Evolutionary conservation across 768 basidiomycete species (phyloP).

Genomic region (Agrocybe pediades): DNA sequence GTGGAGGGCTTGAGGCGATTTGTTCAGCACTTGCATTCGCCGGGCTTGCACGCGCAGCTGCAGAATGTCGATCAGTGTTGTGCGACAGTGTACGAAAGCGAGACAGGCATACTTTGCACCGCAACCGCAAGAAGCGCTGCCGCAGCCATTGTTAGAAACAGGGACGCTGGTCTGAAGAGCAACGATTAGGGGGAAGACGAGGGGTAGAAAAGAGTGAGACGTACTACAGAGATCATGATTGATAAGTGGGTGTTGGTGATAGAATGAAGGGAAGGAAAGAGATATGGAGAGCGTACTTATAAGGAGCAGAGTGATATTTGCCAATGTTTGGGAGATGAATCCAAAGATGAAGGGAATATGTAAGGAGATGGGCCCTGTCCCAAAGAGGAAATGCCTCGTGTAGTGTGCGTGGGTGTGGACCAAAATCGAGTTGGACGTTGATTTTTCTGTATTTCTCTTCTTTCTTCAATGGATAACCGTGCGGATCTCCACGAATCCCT

Average conservation of each 20-base stretch:
- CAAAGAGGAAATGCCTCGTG: slow-evolving; percentile 40
- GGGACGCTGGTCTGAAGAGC: slow-evolving; percentile 36
- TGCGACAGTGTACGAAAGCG: slow-evolving; percentile 1
- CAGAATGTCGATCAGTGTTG: not conserved
- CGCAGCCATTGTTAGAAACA: slow-evolving; percentile 48
- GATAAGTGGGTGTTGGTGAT: slow-evolving; percentile 7
- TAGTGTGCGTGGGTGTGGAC: slow-evolving; percentile 38
- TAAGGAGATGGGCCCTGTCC: no score
- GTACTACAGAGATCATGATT: slow-evolving; percentile 45
- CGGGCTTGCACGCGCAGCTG: slow-evolving; percentile 63
- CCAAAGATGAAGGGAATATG: no score
- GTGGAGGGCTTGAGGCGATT: not conserved
- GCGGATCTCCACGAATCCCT: slow-evolving; percentile 45
- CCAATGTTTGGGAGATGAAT: slow-evolving; percentile 17
- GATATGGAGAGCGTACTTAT: not conserved
- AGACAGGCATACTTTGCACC: slow-evolving; percentile 40
- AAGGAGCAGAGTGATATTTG: slow-evolving; percentile 16
- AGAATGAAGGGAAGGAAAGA: slow-evolving; percentile 12
- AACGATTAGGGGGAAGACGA: slow-evolving; percentile 5
- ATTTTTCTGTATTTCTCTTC: slow-evolving; percentile 12
- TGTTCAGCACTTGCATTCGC: slow-evolving; percentile 66
- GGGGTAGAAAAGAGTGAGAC: slow-evolving; percentile 18
- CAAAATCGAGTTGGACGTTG: slow-evolving; percentile 7
- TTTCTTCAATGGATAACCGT: slow-evolving; percentile 40
- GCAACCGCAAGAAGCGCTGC: slow-evolving; percentile 50